Evolutionary conservation across 2,329 filamentous ascomycete species (phyloP), one percentile per base, ranked within the genome.

Genomic region (Rhytidhysteron rufulum): DNA sequence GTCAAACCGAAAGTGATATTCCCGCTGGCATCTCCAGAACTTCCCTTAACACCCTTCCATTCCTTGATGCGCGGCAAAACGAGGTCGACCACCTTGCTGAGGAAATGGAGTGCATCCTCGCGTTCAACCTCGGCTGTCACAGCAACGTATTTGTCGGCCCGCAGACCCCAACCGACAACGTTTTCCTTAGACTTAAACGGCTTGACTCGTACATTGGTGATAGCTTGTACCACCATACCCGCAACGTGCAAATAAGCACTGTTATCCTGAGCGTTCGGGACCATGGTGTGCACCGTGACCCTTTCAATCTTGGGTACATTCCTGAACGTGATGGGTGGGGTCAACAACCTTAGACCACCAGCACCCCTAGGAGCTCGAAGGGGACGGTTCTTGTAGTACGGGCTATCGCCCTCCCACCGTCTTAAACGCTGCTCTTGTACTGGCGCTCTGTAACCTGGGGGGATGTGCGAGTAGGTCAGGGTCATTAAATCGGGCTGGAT

Each of bases 21-120:
- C 27, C 93, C 93, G 46, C 85, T 84, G 58, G 82, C 83, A 65
- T 98, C 93, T 58, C 93, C 93, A 29, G 87, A 87, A 31, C 72
- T 79, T 35, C 81, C 82, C 53, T 79, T 78, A n/a, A 86, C 73
- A 44, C 93, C 93, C 41, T 79, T 80, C 86, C 88, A 98, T 54
- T 98, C 93, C 75, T 97, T 98, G 68, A 98, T 94, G 60, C 83
- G 86, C 29, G 93, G 93, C 62, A 97, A 77, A 5, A 98, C 90
- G 7, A 97, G 74, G 62, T 95, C 88, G 40, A 97, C 75, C 52
- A 89, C 74, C 72, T 95, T 95, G 58, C 91, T 86, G 32, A 98
- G 62, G 65, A 98, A 96, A 64, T 96, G 85, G 48, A 88, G 86
- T 57, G 94, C 93, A 43, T 84, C 78, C 62, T 93, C 85, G 21